A percentile compares a stretch with the other conserved stretches of the same genome.
Evolutionary conservation across 2,329 filamentous ascomycete species (phyloP).

Genomic region (Domatiomyces catenatus): DNA sequence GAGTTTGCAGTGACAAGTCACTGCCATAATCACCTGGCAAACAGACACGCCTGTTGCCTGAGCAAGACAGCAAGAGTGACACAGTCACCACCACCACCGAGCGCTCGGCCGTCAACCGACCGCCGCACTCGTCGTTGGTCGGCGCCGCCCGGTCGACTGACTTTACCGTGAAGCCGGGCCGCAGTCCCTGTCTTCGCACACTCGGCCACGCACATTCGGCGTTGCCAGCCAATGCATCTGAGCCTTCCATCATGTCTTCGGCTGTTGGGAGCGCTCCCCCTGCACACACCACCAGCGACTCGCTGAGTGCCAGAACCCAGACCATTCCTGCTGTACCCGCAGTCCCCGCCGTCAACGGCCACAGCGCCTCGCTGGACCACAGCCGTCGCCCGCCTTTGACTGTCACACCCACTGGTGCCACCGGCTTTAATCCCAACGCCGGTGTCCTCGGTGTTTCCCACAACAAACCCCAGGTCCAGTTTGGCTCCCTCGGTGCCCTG

Average conservation of each 20-base stretch:
- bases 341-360: slow-evolving; percentile 45
- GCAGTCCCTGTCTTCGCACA: neutral
- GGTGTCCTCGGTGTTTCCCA: slow-evolving; percentile 40
- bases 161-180: neutral
- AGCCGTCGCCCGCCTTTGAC: slow-evolving; percentile 77
- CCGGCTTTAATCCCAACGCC: slow-evolving; percentile 62
- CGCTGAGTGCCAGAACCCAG: slow-evolving; percentile 23
- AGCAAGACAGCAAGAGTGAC: neutral
- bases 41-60: no score
- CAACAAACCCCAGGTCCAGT: slow-evolving; percentile 38
- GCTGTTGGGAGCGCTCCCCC: slow-evolving; percentile 17
- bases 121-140: neutral
- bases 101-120: neutral
- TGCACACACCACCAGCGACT: slow-evolving; percentile 13
- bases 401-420: slow-evolving; percentile 70
- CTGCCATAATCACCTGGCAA: neutral
- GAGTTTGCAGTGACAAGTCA: neutral
- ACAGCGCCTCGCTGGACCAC: slow-evolving; percentile 45
- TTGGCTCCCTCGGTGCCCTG: slow-evolving; percentile 47
- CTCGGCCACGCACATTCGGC: slow-evolving; percentile 8
- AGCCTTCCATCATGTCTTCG: slow-evolving; percentile 18
- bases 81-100: neutral
- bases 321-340: slow-evolving; percentile 45
- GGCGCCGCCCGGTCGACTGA: neutral
- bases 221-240: slow-evolving; percentile 17